Percentiles rank a stretch among this genome's conserved stretches.
These are phyloP conservation scores for Lachancea cidri DNA, from an alignment of 805 yeast species.

Conservation along the genomic window DNA sequence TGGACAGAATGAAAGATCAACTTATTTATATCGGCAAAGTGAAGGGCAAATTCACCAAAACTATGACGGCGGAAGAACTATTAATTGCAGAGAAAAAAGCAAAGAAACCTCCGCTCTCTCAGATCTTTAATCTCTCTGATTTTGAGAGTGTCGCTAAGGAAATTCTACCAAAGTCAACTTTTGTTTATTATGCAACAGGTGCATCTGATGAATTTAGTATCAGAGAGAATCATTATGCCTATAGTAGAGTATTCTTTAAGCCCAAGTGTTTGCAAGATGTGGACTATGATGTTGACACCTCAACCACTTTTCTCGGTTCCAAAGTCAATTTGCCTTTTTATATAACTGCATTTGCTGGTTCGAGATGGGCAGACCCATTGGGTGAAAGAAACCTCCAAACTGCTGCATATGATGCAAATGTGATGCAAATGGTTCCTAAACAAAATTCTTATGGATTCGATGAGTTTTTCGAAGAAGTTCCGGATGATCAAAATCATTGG, in stretches of 20 bases:
- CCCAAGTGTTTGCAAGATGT: conserved; percentile 41
- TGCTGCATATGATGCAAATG: conserved; percentile 28
- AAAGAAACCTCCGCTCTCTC: conserved; percentile 30
- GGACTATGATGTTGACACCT: conserved; percentile 31
- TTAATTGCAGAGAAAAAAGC: conserved; percentile 11
- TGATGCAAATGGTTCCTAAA: conserved; percentile 46
- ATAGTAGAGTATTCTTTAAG: conserved; percentile 38
- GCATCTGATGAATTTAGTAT: conserved; percentile 46
- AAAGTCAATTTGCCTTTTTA: conserved; percentile 43
- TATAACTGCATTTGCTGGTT: conserved; percentile 45
- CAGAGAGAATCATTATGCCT: conserved; percentile 41
- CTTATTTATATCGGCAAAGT: conserved; percentile 14
- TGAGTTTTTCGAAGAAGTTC: conserved; percentile 37
- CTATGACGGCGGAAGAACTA: conserved; percentile 15
- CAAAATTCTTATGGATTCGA: conserved; percentile 38
- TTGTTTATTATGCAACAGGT: conserved; percentile 44
- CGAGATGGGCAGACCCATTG: conserved; percentile 39
- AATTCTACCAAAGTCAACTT: conserved; percentile 32
- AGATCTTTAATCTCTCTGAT: conserved; percentile 35
- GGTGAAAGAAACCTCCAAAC: conserved; percentile 32
- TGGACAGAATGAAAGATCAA: conserved; percentile 15
- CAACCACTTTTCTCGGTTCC: conserved; percentile 47
- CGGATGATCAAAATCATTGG: conserved; percentile 39
- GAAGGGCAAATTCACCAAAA: conserved; percentile 12
- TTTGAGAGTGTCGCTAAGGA: conserved; percentile 39